A percentile compares a stretch with the other conserved stretches of the same genome.
Conservation (phyloP, 257 asterid genomes). For the Solanum neorickii region DNA sequence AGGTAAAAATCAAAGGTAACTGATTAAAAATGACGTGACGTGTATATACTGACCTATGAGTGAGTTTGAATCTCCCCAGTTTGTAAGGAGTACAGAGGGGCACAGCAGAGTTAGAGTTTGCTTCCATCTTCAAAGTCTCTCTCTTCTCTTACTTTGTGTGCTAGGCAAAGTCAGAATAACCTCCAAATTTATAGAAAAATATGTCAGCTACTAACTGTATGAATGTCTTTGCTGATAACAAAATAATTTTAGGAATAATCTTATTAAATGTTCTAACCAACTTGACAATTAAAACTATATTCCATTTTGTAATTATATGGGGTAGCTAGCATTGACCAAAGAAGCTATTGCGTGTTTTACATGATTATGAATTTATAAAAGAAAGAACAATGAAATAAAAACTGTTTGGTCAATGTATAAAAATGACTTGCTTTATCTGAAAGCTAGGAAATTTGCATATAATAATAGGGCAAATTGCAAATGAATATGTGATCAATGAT, state of each 20-base stretch:
- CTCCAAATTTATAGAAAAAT: neutral
- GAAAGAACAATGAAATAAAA: neutral
- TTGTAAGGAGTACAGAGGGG: neutral
- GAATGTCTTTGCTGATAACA: neutral
- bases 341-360: neutral
- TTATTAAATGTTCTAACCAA: neutral
- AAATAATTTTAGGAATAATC: neutral
- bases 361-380: neutral
- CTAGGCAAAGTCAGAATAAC: neutral
- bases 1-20: too few species aligned
- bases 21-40: neutral
- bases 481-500: neutral
- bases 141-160: neutral
- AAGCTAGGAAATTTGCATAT: neutral
- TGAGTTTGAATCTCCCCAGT: neutral
- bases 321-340: neutral
- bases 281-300: neutral
- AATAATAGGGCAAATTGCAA: neutral
- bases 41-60: neutral
- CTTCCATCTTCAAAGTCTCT: neutral
- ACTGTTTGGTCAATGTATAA: neutral
- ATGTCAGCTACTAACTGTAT: neutral
- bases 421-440: neutral
- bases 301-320: neutral
- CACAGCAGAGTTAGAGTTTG: neutral